phyloP scores from a whole-genome alignment of 352 stramenopile species.

The Poterioochromonas sp. region DNA sequence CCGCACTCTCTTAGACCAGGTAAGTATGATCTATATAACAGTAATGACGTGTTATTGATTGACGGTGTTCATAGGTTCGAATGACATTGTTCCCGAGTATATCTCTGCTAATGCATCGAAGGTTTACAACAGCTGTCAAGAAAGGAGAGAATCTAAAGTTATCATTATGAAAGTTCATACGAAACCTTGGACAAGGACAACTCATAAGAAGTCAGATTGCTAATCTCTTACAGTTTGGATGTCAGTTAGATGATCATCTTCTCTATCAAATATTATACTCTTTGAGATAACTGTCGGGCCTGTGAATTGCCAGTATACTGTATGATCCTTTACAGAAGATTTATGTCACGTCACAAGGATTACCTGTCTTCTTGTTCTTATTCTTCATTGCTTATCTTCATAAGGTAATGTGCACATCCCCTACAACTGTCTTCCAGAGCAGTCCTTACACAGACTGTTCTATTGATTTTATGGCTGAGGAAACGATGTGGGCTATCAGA shows the following conservation, averaged over 20 bases:
- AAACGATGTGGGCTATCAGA: no score
- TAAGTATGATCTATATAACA: slow-evolving; percentile 42
- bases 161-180: slow-evolving; percentile 76
- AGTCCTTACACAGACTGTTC: slow-evolving; percentile 40
- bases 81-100: slow-evolving; percentile 65
- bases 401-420: slow-evolving; percentile 83
- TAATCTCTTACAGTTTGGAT: slow-evolving; percentile 75
- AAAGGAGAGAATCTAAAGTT: slow-evolving; percentile 87
- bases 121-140: slow-evolving; percentile 74
- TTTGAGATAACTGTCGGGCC: slow-evolving; percentile 77
- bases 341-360: slow-evolving; percentile 80
- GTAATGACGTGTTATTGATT: neutral
- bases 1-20: slow-evolving; percentile 70
- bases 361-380: slow-evolving; percentile 77
- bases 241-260: slow-evolving; percentile 74
- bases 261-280: slow-evolving; percentile 71
- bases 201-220: slow-evolving; percentile 79
- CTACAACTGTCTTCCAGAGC: no score
- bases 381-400: slow-evolving; percentile 82
- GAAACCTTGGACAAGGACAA: slow-evolving; percentile 82
- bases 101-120: slow-evolving; percentile 67
- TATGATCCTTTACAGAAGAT: slow-evolving; percentile 85
- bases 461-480: no score
- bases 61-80: slow-evolving; percentile 41
- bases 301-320: slow-evolving; percentile 63